Conservation (phyloP, 106 monocot species). For the Allium cepa region DNA sequence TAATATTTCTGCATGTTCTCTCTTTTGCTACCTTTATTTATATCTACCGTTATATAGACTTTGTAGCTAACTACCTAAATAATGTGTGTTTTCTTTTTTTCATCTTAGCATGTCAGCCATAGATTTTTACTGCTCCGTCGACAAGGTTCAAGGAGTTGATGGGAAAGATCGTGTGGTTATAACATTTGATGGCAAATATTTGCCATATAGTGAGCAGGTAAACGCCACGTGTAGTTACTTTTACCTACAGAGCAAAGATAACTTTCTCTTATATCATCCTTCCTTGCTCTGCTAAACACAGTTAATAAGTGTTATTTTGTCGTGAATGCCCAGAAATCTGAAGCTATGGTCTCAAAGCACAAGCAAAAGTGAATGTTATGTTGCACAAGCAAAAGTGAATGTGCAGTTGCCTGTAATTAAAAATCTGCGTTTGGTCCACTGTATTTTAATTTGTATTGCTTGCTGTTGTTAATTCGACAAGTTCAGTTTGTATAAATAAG, state of each 20-base stretch:
- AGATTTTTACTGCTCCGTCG: constrained; percentile 88
- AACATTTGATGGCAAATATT: constrained; percentile 90
- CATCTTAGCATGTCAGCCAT: constrained; percentile 79
- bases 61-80: no score
- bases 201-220: constrained; percentile 81
- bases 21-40: no score
- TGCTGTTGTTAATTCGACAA: no score
- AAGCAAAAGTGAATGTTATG: neutral
- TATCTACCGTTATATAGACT: no score
- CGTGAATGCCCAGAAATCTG: constrained; percentile 36
- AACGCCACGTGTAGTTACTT: neutral
- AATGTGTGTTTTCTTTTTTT: neutral
- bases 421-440: no score
- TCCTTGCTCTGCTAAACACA: neutral
- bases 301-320: neutral
- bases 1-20: no score
- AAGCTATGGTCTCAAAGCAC: constrained; percentile 57
- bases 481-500: no score
- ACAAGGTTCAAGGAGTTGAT: constrained; percentile 79
- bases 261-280: neutral
- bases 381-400: no score
- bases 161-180: constrained; percentile 84
- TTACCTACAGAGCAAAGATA: neutral
- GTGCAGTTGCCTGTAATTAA: no score
- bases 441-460: no score